Conservation (phyloP, 2,329 filamentous ascomycete species). For the Leptographium wingfieldii region DNA sequence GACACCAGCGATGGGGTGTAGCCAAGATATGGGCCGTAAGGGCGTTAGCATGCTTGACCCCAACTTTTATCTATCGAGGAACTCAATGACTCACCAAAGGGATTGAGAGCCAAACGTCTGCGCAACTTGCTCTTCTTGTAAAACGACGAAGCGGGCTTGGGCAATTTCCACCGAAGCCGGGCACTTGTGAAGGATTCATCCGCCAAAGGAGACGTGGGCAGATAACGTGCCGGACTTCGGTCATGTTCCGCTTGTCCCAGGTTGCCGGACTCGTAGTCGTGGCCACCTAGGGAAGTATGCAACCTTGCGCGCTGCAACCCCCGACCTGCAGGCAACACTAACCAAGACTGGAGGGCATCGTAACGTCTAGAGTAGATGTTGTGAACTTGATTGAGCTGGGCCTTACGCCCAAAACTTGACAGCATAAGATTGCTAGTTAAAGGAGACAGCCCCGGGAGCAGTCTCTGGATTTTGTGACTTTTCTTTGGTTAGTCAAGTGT, state of each 20-base stretch:
- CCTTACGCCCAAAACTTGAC: not conserved
- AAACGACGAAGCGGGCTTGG: conserved; percentile 20
- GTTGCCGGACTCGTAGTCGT: not conserved
- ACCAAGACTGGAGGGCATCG: not conserved
- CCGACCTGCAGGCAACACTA: not conserved
- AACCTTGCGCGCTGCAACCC: not conserved
- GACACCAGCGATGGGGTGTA: conserved; percentile 6
- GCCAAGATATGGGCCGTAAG: conserved; percentile 31
- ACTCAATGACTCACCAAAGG: conserved; percentile 41
- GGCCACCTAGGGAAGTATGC: not conserved
- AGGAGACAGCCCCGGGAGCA: not conserved
- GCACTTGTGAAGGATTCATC: conserved; percentile 35
- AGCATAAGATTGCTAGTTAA: not conserved
- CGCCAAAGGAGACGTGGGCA: conserved; percentile 43
- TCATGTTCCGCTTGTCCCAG: not conserved
- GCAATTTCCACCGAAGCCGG: conserved; percentile 28
- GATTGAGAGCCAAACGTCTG: conserved; percentile 44
- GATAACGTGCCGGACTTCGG: not conserved
- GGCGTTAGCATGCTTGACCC: not conserved
- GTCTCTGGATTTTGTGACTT: not conserved
- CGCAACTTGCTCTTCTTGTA: conserved; percentile 31
- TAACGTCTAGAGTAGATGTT: not conserved
- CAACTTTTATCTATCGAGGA: not conserved
- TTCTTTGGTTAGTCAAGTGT: not conserved
- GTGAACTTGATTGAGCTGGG: not conserved